These are phyloP conservation scores for Cyanidium caldarium DNA, from an alignment of 23 red algal species.

Conservation along the genomic window DNA sequence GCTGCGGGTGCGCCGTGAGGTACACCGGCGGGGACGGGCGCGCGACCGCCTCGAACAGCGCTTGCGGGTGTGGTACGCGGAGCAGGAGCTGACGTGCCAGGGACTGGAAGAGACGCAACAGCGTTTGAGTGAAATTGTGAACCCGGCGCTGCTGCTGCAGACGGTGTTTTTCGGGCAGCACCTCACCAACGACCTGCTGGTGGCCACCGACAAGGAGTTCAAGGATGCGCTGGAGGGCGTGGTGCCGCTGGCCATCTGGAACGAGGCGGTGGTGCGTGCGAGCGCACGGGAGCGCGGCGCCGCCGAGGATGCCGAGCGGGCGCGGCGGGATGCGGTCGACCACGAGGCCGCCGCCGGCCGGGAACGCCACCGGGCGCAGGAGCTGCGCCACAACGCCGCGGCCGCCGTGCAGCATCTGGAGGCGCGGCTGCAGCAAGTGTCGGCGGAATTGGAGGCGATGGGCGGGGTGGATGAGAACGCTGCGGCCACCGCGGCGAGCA, in stretches of 20 bases:
- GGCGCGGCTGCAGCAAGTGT: too few species aligned
- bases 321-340: too few species aligned
- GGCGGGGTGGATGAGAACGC: too few species aligned
- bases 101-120: constrained; percentile 46
- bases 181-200: not conserved
- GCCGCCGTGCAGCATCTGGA: too few species aligned
- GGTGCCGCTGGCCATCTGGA: constrained; percentile 3
- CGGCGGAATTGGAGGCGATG: too few species aligned
- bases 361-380: too few species aligned
- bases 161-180: constrained; percentile 78
- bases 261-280: not conserved
- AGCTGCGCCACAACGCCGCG: too few species aligned
- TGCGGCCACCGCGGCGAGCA: too few species aligned
- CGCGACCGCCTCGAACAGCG: constrained; percentile 9
- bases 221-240: constrained; percentile 17
- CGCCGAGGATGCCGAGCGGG: not conserved
- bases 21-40: not conserved
- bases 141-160: constrained; percentile 36
- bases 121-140: constrained; percentile 26
- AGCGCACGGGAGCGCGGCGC: not conserved
- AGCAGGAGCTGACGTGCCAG: constrained; percentile 25
- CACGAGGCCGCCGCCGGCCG: too few species aligned
- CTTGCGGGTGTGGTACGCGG: constrained; percentile 25
- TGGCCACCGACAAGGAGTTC: constrained; percentile 11
- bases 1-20: not conserved